phyloP scores from a whole-genome alignment of 805 yeast species.

The Candida ascalaphidarum region DNA sequence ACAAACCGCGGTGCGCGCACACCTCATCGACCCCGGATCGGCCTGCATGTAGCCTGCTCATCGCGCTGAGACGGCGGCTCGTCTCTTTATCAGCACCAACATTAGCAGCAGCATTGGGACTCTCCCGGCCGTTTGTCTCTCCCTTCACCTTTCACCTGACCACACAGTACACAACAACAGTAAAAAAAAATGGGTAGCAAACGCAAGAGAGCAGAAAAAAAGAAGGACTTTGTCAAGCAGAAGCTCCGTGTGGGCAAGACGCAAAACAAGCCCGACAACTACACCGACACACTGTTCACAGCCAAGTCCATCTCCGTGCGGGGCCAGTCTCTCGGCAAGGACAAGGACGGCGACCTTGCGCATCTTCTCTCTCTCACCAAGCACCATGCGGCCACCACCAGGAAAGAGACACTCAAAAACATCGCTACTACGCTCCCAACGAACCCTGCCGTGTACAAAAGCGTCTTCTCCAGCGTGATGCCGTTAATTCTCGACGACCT shows the following conservation, averaged over 20 bases:
- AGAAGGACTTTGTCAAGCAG: conserved; percentile 66
- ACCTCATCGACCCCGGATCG: too few relatives aligned
- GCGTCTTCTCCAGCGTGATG: conserved; percentile 45
- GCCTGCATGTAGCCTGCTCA: too few relatives aligned
- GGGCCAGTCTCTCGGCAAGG: conserved; percentile 27
- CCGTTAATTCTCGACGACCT: conserved; percentile 66
- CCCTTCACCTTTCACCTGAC: conserved; percentile 3
- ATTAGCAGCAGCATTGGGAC: too few relatives aligned
- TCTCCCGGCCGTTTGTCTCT: too few relatives aligned
- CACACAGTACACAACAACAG: conserved; percentile 1
- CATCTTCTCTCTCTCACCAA: conserved; percentile 62
- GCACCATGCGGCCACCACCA: conserved; percentile 63
- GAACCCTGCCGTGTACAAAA: conserved; percentile 46
- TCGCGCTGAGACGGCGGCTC: too few relatives aligned
- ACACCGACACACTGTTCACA: conserved; percentile 79
- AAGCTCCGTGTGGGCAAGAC: conserved; percentile 87
- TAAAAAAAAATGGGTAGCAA: conserved; percentile 39
- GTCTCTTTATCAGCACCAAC: too few relatives aligned
- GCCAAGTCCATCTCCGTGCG: conserved; percentile 52
- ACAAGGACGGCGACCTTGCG: conserved; percentile 37
- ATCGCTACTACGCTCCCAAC: conserved; percentile 46
- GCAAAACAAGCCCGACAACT: conserved; percentile 59
- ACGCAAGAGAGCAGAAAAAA: conserved; percentile 54
- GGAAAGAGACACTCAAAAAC: conserved; percentile 60
- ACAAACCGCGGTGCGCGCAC: too few relatives aligned